Base-by-base conservation (phyloP, 2,329 filamentous ascomycete species). In the Microsporum canis region DNA sequence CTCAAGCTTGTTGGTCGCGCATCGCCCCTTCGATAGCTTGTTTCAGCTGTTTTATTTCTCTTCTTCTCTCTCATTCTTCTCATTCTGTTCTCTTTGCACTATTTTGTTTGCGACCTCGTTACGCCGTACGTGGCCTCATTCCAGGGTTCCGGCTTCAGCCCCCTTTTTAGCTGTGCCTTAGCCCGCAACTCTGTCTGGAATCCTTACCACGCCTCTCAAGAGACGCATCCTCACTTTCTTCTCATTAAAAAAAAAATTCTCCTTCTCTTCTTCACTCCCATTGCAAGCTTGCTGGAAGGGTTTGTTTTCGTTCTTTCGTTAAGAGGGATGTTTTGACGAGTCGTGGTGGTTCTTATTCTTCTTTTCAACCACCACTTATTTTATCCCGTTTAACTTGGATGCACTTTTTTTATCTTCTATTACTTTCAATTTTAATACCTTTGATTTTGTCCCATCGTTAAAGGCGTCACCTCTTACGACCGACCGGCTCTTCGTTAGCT, bases 161-260 rank as follows among this genome's bases (percentile, higher is more conserved):
- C 51, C 51, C 36, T 55, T 55, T 43, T 43, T 55, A 55, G 51
- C 51, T 55, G 29, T 51, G 45, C 45, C 45, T 51, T 51, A 51
- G 45, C 45, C 17, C 45, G 45, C 45, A 55, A 55, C 51, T 34
- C 14, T 34, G 51, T 36, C 51, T 51, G 27, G 23, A 23, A 31
- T 34, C 51, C 14, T 23, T 23, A 23, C 17, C 29, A 17, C 14
- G 23, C 49, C 27, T 12, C 27, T 34, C 51, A n/a, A 23, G 49
- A 34, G 27, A 53, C 49, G 10, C 43, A 5, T 29, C 31, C n/a
- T 57, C 36, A 29, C 10, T 10, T 12, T 33, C 23, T 56, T 1
- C 10, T 56, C 34, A 14, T 55, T 34, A 23, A 10, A 39, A 8
- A 10, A n/a, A 12, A 5, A 6, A 14, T 43, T 43, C 39, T n/a